Conservation (phyloP, 2,329 filamentous ascomycete genomes). For the Aquanectria penicillioides region DNA sequence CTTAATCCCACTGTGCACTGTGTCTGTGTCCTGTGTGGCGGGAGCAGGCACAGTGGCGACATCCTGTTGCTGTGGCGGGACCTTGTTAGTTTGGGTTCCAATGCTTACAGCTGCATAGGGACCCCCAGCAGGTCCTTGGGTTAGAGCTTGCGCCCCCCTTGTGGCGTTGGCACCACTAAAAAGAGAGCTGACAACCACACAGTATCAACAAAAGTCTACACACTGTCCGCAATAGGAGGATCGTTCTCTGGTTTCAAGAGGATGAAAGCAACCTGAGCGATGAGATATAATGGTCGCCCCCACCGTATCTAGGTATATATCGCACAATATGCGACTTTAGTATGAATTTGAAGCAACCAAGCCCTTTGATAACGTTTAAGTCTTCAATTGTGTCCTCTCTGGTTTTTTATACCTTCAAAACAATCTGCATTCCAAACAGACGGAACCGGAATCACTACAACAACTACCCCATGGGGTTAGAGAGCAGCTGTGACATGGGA, state of each 20-base stretch:
- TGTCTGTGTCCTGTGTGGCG: slow-evolving; percentile 34
- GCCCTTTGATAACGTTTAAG: too few species aligned
- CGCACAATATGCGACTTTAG: too few species aligned
- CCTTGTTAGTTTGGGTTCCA: slow-evolving; percentile 6
- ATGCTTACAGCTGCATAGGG: slow-evolving; percentile 6
- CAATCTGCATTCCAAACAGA: too few species aligned
- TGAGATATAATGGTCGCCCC: too few species aligned
- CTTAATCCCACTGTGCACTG: slow-evolving; percentile 22
- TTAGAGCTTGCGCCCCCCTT: slow-evolving; percentile 11
- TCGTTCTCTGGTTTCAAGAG: not conserved
- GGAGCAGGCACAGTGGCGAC: slow-evolving; percentile 18
- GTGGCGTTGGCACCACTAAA: slow-evolving; percentile 12
- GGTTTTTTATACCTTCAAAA: too few species aligned
- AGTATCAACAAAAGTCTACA: not conserved
- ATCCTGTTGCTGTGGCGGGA: slow-evolving; percentile 17
- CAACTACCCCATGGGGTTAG: too few species aligned
- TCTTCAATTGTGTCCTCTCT: too few species aligned
- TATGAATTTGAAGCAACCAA: too few species aligned
- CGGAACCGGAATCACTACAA: too few species aligned
- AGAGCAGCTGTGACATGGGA: too few species aligned
- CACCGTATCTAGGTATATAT: too few species aligned
- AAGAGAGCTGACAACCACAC: slow-evolving; percentile 2
- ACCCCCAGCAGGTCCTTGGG: not conserved
- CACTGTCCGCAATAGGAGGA: not conserved
- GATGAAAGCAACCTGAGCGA: not conserved